Evolutionary conservation across 345 rosid genomes (phyloP).

Genomic region (Fremontodendron californicum): DNA sequence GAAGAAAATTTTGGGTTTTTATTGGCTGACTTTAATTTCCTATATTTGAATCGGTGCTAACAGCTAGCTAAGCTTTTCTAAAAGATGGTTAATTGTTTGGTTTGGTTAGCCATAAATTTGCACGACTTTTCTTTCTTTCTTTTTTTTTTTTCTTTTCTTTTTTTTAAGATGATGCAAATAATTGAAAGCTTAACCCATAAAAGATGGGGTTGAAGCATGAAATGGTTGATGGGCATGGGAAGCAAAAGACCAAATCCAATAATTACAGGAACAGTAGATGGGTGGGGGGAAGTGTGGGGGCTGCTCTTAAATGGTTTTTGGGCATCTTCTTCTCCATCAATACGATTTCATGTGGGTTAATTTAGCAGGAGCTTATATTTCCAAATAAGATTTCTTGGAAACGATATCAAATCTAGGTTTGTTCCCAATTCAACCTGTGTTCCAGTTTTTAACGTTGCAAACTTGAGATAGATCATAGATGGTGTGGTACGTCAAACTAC

Average conservation of each 20-base stretch:
- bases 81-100: background rate
- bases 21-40: no score
- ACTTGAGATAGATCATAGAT: no score
- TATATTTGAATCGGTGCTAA: no score
- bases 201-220: background rate
- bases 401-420: background rate
- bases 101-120: background rate
- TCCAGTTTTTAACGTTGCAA: background rate
- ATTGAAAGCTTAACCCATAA: background rate
- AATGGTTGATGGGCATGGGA: background rate
- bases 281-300: no score
- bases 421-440: background rate
- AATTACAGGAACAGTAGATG: background rate
- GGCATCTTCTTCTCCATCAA: no score
- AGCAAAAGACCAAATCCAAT: conserved; percentile 1
- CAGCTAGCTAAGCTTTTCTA: no score
- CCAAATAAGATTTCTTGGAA: background rate
- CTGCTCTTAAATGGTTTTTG: no score
- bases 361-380: background rate
- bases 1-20: no score
- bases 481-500: background rate
- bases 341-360: no score
- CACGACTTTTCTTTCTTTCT: no score
- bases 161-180: background rate
- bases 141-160: no score